Conservation (phyloP, 768 basidiomycete species). For the Favolaschia claudopus region DNA sequence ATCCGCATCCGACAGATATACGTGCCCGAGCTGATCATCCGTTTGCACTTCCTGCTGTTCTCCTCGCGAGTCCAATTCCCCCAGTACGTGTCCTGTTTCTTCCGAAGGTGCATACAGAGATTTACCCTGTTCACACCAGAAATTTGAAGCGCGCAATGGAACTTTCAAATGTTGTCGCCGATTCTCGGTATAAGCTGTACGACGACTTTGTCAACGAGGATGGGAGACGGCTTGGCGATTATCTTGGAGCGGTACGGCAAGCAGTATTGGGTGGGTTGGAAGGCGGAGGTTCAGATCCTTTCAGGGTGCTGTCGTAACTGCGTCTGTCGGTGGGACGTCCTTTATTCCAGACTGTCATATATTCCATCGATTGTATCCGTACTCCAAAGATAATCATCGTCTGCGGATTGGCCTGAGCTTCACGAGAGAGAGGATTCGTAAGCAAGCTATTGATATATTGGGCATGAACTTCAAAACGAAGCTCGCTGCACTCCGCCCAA, state of each 20-base stretch:
- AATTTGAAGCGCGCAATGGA: slow-evolving; percentile 79
- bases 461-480: too few species aligned
- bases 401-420: too few species aligned
- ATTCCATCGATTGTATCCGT: slow-evolving; percentile 50
- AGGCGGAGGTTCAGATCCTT: slow-evolving; percentile 79
- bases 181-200: slow-evolving; percentile 85
- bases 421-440: too few species aligned
- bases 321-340: too few species aligned
- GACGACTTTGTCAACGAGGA: slow-evolving; percentile 79
- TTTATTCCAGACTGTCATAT: slow-evolving; percentile 30
- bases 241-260: slow-evolving; percentile 75
- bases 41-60: slow-evolving; percentile 78
- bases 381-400: slow-evolving; percentile 57
- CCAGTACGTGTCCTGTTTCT: slow-evolving; percentile 56
- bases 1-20: slow-evolving; percentile 87
- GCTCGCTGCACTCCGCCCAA: too few species aligned
- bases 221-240: slow-evolving; percentile 71
- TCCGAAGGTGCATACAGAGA: neutral
- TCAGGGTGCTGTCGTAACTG: slow-evolving; percentile 54
- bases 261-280: slow-evolving; percentile 78
- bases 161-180: slow-evolving; percentile 86
- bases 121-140: slow-evolving; percentile 44
- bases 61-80: slow-evolving; percentile 69
- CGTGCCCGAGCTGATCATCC: slow-evolving; percentile 88
- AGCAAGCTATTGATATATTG: too few species aligned